Evolutionary conservation across 2,329 filamentous ascomycete genomes (phyloP).

Genomic region (Lojkania enalia): DNA sequence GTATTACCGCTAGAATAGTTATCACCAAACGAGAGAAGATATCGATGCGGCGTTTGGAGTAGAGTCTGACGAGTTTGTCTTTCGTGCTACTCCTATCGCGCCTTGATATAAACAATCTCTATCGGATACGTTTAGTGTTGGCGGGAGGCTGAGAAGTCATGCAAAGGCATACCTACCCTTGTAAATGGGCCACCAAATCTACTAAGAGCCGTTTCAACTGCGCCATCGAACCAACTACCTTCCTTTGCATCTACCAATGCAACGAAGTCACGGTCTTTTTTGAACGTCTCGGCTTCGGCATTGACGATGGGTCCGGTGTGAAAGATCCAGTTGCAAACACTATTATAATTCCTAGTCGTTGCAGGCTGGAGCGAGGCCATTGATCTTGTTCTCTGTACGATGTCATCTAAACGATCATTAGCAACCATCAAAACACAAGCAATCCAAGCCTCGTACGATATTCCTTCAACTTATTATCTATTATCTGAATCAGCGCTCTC

Average conservation of each 20-base stretch:
- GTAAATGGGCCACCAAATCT: constrained; percentile 9
- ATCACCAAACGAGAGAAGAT: constrained; percentile 23
- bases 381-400: constrained; percentile 13
- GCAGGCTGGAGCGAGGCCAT: constrained; percentile 15
- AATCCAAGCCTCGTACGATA: constrained; percentile 5
- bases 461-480: constrained; percentile 18
- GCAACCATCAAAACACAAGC: not conserved
- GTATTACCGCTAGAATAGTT: constrained; percentile 22
- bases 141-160: not conserved
- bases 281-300: constrained; percentile 5
- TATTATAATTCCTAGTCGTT: constrained; percentile 12
- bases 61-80: constrained; percentile 14
- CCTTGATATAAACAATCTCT: constrained; percentile 17
- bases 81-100: constrained; percentile 15
- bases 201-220: constrained; percentile 11
- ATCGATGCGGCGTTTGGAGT: constrained; percentile 19
- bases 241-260: constrained; percentile 18
- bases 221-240: constrained; percentile 21
- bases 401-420: constrained; percentile 10
- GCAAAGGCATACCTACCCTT: constrained; percentile 4
- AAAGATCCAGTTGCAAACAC: constrained; percentile 10
- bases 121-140: not conserved
- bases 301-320: constrained; percentile 7
- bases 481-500: constrained; percentile 13
- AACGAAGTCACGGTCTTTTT: constrained; percentile 11